Conservation (phyloP, 1,139 yeast species). For the Magnusiomyces ingens region DNA sequence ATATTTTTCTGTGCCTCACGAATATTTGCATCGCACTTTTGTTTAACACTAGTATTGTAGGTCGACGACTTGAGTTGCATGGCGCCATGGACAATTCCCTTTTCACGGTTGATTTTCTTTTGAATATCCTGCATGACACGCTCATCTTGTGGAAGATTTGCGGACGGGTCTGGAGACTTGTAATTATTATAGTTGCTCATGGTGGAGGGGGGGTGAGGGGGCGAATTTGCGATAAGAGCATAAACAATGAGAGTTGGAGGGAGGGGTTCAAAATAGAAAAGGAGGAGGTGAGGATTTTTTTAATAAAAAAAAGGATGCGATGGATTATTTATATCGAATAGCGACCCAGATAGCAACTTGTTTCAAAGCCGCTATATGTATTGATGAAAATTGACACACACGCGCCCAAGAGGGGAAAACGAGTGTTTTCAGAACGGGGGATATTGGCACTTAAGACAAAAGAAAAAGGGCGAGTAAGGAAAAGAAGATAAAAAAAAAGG, state of each 20-base stretch:
- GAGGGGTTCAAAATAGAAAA: conserved; percentile 1
- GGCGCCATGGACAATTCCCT: conserved; percentile 82
- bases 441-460: too few species aligned
- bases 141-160: conserved; percentile 18
- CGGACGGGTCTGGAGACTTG: background rate
- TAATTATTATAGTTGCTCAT: conserved; percentile 9
- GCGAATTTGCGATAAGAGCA: background rate
- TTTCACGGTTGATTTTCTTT: conserved; percentile 80
- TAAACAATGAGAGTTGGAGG: background rate
- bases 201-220: background rate
- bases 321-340: too few species aligned
- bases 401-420: too few species aligned
- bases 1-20: conserved; percentile 88
- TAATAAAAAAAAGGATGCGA: too few species aligned
- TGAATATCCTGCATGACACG: conserved; percentile 52
- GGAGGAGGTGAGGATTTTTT: background rate
- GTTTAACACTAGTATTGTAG: conserved; percentile 72
- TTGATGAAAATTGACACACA: too few species aligned
- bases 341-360: too few species aligned
- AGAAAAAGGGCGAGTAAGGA: too few species aligned
- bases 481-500: too few species aligned
- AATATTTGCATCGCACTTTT: conserved; percentile 83
- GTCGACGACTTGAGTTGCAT: conserved; percentile 73
- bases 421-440: too few species aligned
- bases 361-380: too few species aligned